Evolutionary conservation across 305 asterid genomes (phyloP).

Genomic region (Fraxinus sp.): DNA sequence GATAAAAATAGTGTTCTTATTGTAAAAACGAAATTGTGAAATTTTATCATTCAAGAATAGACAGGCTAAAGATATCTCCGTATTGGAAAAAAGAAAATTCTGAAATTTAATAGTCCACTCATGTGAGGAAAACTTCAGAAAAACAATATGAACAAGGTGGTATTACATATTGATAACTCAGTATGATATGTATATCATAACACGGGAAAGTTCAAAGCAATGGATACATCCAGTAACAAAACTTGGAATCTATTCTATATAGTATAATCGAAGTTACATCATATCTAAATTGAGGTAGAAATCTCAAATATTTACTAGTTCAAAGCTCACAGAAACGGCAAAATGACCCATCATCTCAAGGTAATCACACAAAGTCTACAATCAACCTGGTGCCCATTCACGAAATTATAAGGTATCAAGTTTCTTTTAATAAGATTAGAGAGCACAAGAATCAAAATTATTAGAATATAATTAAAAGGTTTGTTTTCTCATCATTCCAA

Average conservation of each 20-base stretch:
- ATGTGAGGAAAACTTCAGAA: not conserved
- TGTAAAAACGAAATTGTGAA: not conserved
- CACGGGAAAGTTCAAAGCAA: not conserved
- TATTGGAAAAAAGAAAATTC: not conserved
- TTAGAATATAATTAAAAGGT: not conserved
- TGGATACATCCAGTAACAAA: not conserved
- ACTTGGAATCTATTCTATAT: not conserved
- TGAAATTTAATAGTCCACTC: not conserved
- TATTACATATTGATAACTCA: not conserved
- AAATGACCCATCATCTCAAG: not conserved
- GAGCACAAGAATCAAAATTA: not conserved
- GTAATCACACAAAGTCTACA: not conserved
- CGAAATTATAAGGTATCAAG: not conserved
- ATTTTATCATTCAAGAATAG: not conserved
- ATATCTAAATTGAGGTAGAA: not conserved
- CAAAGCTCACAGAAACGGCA: not conserved
- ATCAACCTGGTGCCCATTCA: not conserved
- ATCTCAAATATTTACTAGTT: not conserved
- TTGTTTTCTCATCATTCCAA: not conserved
- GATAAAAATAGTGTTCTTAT: not conserved
- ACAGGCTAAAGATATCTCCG: not conserved
- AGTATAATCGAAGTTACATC: not conserved
- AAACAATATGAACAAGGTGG: not conserved
- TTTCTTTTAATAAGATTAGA: not conserved
- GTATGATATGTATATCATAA: not conserved